Conservation (phyloP, 2,329 filamentous ascomycete species). For the Aplosporella prunicola region DNA sequence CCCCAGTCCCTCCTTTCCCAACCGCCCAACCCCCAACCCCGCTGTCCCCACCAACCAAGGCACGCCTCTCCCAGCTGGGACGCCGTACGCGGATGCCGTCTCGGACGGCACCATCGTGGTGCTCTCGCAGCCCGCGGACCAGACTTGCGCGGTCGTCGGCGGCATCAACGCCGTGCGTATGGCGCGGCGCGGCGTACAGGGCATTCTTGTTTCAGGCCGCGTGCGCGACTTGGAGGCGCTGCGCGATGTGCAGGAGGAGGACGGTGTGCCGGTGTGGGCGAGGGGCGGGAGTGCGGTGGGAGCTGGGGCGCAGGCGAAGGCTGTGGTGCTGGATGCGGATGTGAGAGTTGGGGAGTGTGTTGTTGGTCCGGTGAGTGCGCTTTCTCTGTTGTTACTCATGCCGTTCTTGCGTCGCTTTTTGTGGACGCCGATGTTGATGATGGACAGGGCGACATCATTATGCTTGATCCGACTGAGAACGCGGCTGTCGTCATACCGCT, state of each 20-base stretch:
- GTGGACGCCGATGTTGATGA: not conserved
- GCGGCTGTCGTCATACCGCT: slow-evolving; percentile 60
- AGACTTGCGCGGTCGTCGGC: slow-evolving; percentile 63
- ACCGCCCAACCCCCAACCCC: too few relatives aligned
- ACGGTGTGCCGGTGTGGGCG: slow-evolving; percentile 42
- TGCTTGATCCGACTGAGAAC: slow-evolving; percentile 56
- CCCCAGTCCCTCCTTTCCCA: slow-evolving; percentile 27
- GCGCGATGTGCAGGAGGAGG: slow-evolving; percentile 29
- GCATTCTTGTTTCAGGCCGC: slow-evolving; percentile 57
- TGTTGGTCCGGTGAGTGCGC: slow-evolving; percentile 22
- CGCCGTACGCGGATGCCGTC: slow-evolving; percentile 61
- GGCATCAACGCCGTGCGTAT: slow-evolving; percentile 67
- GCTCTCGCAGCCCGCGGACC: slow-evolving; percentile 54
- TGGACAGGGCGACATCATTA: slow-evolving; percentile 54
- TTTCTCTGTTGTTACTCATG: not conserved
- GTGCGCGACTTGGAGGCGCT: slow-evolving; percentile 58
- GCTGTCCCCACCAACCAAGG: slow-evolving; percentile 1
- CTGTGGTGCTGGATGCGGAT: slow-evolving; percentile 44
- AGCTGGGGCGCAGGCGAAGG: slow-evolving; percentile 46
- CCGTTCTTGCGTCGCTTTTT: not conserved
- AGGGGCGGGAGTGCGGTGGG: slow-evolving; percentile 50
- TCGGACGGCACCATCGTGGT: slow-evolving; percentile 53
- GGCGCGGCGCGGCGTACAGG: slow-evolving; percentile 50
- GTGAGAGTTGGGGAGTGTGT: slow-evolving; percentile 25
- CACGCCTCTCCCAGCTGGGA: slow-evolving; percentile 24